Evolutionary conservation across 1,284 basidiomycete genomes (phyloP), one percentile per base, ranked within the genome.

Genomic region (Ustilago bromivora): DNA sequence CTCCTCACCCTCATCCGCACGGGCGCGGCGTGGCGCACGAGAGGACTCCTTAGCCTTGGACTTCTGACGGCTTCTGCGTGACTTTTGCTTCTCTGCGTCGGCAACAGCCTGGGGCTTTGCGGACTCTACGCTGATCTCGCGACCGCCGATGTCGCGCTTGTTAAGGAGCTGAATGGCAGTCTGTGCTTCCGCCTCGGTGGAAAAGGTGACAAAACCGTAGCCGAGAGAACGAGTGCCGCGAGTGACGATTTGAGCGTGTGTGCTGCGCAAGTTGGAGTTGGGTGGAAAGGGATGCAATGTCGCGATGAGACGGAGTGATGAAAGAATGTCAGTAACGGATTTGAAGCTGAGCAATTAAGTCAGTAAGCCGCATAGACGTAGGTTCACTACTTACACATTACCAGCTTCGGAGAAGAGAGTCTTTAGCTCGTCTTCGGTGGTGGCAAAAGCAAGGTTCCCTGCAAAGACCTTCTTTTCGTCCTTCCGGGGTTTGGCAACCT

Each of bases 211-310:
- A 57, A 84, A 84, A 32, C 82, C 81, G 51, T 84, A 84, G 32
- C 82, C 82, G 57, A 83, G 78, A 12, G 81, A 82, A 56, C 82
- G 82, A 53, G 81, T 82, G 65, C 82, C 82, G 64, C 82, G 79
- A 35, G 74, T 83, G 76, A 84, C 83, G 74, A 84, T 77, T 66
- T 81, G 80, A 28, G 73, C 78, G 46, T 80, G 61, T 41, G 78
- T 79, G 35, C 80, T 82, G 69, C 31, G 36, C 36, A 56, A 41
- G 46, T 36, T 8, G 15, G 23, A 41, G 40, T 43, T 15, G 7
- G 19, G 35, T 12, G 43, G 32, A 53, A n/a, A 54, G 12, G n/a
- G 49, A 32, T 8, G n/a, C n/a, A 19, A 19, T 11, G 4, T 23
- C 36, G 36, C 5, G 13, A 38, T 13, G 10, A 13, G 13, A 15